These are phyloP conservation scores for Cercospora nicotianae DNA, from an alignment of 2,329 filamentous ascomycete genomes.

Conservation along the genomic window DNA sequence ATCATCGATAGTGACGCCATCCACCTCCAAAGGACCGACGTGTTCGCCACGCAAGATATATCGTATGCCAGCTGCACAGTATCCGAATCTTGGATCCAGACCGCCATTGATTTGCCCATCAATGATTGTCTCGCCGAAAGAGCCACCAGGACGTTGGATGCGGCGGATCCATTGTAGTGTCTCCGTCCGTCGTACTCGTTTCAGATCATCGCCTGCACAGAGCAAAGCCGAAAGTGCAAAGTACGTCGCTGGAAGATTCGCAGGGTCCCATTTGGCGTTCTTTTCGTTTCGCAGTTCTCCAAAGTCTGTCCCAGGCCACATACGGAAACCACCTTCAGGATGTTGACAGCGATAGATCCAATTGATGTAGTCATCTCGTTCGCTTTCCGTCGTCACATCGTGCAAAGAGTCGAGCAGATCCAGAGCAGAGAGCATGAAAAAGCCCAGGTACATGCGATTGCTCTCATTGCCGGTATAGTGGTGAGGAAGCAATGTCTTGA, in stretches of 20 bases:
- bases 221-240: slow-evolving; percentile 79
- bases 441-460: slow-evolving; percentile 83
- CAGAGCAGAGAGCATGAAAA: slow-evolving; percentile 82
- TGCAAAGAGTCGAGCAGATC: slow-evolving; percentile 72
- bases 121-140: slow-evolving; percentile 81
- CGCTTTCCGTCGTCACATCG: slow-evolving; percentile 53
- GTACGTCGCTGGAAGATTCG: slow-evolving; percentile 83
- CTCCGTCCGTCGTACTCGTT: slow-evolving; percentile 64
- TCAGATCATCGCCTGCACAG: slow-evolving; percentile 60
- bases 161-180: slow-evolving; percentile 72
- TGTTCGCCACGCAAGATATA: slow-evolving; percentile 66
- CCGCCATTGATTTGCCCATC: slow-evolving; percentile 68
- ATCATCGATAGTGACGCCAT: slow-evolving; percentile 63
- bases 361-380: slow-evolving; percentile 58
- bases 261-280: slow-evolving; percentile 66
- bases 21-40: slow-evolving; percentile 55
- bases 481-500: slow-evolving; percentile 75
- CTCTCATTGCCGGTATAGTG: slow-evolving; percentile 87
- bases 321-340: slow-evolving; percentile 82
- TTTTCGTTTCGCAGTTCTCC: slow-evolving; percentile 49
- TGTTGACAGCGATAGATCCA: slow-evolving; percentile 91
- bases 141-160: slow-evolving; percentile 80
- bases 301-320: slow-evolving; percentile 70
- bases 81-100: slow-evolving; percentile 83
- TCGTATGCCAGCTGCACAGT: slow-evolving; percentile 75